These are phyloP conservation scores for Lithohypha guttulata DNA, from an alignment of 2,329 filamentous ascomycete species.

Conservation along the genomic window DNA sequence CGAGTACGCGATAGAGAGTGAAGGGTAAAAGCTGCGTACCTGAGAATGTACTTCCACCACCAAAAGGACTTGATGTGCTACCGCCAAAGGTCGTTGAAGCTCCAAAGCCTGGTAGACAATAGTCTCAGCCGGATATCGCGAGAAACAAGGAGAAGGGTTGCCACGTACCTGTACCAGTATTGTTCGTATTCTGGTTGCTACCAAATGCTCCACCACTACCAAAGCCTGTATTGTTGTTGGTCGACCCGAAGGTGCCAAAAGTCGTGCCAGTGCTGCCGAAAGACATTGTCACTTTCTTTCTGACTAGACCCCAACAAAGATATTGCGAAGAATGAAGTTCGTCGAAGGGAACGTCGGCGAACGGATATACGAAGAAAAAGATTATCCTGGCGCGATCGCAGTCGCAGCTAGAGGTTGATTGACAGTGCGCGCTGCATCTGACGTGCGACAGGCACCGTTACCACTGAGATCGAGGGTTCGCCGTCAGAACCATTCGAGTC, in stretches of 20 bases:
- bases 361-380: not conserved
- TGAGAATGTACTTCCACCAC: slow-evolving; percentile 12
- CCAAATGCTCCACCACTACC: slow-evolving; percentile 22
- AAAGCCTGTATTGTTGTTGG: slow-evolving; percentile 13
- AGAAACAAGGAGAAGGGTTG: not conserved
- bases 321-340: too few species aligned
- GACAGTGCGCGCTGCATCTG: not conserved
- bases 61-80: slow-evolving; percentile 19
- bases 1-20: not conserved
- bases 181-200: slow-evolving; percentile 16
- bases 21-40: slow-evolving; percentile 6
- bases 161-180: slow-evolving; percentile 2
- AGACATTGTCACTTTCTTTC: too few species aligned
- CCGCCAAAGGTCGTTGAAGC: slow-evolving; percentile 15
- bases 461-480: slow-evolving; percentile 1
- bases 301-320: too few species aligned
- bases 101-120: slow-evolving; percentile 16
- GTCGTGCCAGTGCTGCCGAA: slow-evolving; percentile 15
- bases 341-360: too few species aligned
- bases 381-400: slow-evolving; percentile 6
- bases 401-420: not conserved
- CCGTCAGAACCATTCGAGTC: not conserved
- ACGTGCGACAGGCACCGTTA: slow-evolving; percentile 2
- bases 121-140: slow-evolving; percentile 6
- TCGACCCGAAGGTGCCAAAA: slow-evolving; percentile 20